phyloP scores from a whole-genome alignment of 1,284 basidiomycete genomes.

The Amylostereum areolatum region DNA sequence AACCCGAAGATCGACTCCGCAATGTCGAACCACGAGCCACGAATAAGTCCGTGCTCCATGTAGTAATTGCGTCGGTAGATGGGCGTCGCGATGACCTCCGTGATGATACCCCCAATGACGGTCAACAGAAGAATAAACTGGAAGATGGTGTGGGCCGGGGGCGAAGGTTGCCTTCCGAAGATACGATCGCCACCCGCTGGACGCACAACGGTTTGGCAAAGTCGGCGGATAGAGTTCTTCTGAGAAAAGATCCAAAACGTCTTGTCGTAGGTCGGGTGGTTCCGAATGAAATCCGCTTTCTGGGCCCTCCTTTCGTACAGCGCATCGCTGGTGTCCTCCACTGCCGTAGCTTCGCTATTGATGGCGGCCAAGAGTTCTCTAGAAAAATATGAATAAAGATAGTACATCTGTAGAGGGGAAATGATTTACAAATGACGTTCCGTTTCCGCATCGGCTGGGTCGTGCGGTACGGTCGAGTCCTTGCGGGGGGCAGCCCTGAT shows the following conservation, averaged over 20 bases:
- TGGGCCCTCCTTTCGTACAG: constrained; percentile 73
- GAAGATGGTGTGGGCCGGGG: constrained; percentile 66
- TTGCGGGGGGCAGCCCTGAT: constrained; percentile 41
- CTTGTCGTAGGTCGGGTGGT: constrained; percentile 89
- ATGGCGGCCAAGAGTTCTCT: constrained; percentile 66
- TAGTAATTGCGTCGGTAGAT: constrained; percentile 80
- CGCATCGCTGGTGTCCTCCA: constrained; percentile 54
- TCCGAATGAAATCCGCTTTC: constrained; percentile 84
- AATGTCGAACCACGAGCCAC: constrained; percentile 86
- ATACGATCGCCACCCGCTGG: constrained; percentile 85
- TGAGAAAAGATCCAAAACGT: constrained; percentile 90
- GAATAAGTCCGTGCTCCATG: constrained; percentile 47
- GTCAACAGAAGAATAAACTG: constrained; percentile 72
- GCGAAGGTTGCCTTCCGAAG: constrained; percentile 67
- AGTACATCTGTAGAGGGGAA: neutral
- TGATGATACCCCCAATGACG: constrained; percentile 81
- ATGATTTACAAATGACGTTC: constrained; percentile 63
- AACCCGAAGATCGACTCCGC: constrained; percentile 76
- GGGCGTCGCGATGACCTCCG: constrained; percentile 85
- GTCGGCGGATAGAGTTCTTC: constrained; percentile 65
- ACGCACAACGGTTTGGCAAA: constrained; percentile 83
- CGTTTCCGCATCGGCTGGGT: constrained; percentile 53
- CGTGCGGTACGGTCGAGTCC: constrained; percentile 29
- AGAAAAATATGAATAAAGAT: neutral
- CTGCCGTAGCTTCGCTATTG: constrained; percentile 41